A percentile compares a stretch with the other conserved stretches of the same genome.
Evolutionary conservation across 75 land plant genomes (phyloP).

Genomic region (Selaginella tamariscina): DNA sequence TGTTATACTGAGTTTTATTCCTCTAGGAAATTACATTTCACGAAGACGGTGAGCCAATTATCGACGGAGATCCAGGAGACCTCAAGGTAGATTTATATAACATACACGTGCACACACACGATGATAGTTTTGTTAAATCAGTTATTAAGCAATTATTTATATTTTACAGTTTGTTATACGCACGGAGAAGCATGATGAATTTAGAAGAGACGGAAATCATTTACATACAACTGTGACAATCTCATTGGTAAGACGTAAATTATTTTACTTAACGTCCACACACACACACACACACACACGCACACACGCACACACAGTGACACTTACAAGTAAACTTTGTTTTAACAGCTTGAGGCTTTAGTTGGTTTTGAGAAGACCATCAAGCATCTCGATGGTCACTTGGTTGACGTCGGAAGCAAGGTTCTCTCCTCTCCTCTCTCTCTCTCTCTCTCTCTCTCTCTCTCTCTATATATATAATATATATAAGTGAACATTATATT

Average conservation of each 20-base stretch:
- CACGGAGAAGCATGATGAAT: conserved; percentile 62
- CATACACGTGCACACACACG: background rate
- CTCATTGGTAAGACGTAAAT: conserved; percentile 28
- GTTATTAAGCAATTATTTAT: background rate
- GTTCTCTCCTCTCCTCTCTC: too few relatives aligned
- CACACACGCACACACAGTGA: background rate
- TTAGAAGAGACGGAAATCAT: conserved; percentile 75
- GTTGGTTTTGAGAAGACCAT: conserved; percentile 84
- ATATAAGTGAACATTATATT: too few relatives aligned
- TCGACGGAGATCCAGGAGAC: conserved; percentile 93
- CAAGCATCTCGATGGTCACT: conserved; percentile 71
- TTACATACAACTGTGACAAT: conserved; percentile 56
- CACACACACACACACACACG: too few relatives aligned
- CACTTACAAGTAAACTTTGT: background rate
- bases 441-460: too few relatives aligned
- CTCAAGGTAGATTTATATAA: conserved; percentile 40
- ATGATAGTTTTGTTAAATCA: background rate
- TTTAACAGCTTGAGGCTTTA: conserved; percentile 67
- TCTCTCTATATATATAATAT: too few relatives aligned
- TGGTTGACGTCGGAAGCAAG: conserved; percentile 56
- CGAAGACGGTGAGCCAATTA: conserved; percentile 86
- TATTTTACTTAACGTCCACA: background rate
- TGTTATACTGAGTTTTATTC: background rate
- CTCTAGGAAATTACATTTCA: conserved; percentile 69
- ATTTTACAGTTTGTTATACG: conserved; percentile 49